These are phyloP conservation scores for Hamamelis virginiana DNA, from an alignment of 164 flowering plant genomes.

Conservation along the genomic window DNA sequence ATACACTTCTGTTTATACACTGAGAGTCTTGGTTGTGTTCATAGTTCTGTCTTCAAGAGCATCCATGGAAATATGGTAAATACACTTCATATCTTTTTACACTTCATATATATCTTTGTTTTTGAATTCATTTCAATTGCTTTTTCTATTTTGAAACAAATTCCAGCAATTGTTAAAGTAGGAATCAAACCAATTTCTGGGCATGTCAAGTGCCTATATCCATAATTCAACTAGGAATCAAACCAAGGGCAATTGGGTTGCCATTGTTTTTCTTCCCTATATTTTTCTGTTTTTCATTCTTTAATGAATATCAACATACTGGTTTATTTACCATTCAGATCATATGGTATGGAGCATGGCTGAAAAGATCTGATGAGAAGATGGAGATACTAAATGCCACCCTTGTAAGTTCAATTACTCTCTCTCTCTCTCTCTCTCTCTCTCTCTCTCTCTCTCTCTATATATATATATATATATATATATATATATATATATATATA, in stretches of 20 bases:
- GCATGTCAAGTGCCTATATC: too few relatives aligned
- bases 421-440: too few relatives aligned
- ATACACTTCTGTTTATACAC: constrained; percentile 44
- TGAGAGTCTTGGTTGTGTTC: constrained; percentile 52
- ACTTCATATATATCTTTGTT: too few relatives aligned
- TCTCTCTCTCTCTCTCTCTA: too few relatives aligned
- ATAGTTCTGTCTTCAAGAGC: constrained; percentile 52
- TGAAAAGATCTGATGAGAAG: constrained; percentile 39
- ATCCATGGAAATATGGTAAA: constrained; percentile 70
- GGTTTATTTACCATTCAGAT: constrained; percentile 29
- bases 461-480: too few relatives aligned
- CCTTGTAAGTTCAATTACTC: constrained; percentile 40
- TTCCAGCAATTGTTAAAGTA: too few relatives aligned
- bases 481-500: too few relatives aligned
- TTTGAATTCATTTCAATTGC: background rate
- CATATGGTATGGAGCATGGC: constrained; percentile 75
- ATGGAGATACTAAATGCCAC: constrained; percentile 30
- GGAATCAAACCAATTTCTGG: too few relatives aligned
- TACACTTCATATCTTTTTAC: background rate
- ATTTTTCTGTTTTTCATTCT: too few relatives aligned
- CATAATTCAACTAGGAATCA: too few relatives aligned
- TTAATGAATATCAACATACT: background rate
- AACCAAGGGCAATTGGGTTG: too few relatives aligned
- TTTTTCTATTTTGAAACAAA: background rate
- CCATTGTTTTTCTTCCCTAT: too few relatives aligned